Percentiles rank a stretch among this genome's conserved stretches.
Conservation (phyloP, 2,329 filamentous ascomycete species). For the Pyrenochaeta sp. region DNA sequence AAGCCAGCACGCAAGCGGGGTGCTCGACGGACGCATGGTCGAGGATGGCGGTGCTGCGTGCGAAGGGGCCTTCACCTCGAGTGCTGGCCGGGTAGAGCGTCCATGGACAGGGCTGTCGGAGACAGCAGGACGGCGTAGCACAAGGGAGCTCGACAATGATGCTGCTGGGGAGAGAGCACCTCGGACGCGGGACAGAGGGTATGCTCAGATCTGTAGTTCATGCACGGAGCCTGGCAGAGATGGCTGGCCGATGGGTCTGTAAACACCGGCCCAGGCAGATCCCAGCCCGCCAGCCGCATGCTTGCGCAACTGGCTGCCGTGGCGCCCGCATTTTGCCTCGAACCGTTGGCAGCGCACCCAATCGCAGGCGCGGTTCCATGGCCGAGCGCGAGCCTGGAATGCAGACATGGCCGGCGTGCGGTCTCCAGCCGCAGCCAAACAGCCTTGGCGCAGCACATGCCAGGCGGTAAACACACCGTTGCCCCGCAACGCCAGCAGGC, state of each 20-base stretch:
- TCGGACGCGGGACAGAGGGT: constrained; percentile 19
- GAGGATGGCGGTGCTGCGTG: constrained; percentile 5
- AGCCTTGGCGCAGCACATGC: constrained; percentile 16
- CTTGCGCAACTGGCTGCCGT: constrained; percentile 29
- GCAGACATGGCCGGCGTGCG: too few species aligned
- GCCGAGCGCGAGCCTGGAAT: constrained; percentile 19
- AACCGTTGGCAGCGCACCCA: constrained; percentile 20
- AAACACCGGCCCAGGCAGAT: constrained; percentile 41
- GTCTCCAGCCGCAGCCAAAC: constrained; percentile 9
- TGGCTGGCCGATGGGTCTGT: constrained; percentile 39
- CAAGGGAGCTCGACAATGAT: constrained; percentile 18
- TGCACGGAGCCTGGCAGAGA: constrained; percentile 34
- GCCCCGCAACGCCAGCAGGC: constrained; percentile 3
- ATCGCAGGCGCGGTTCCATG: constrained; percentile 8
- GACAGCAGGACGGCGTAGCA: constrained; percentile 18
- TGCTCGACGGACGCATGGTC: constrained; percentile 9
- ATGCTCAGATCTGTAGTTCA: constrained; percentile 43
- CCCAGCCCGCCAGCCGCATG: constrained; percentile 14
- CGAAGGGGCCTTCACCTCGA: constrained; percentile 32
- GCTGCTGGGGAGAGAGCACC: constrained; percentile 9
- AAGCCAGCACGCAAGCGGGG: constrained; percentile 9
- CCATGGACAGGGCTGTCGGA: constrained; percentile 24
- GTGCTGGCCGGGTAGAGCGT: constrained; percentile 13
- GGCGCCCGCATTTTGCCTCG: constrained; percentile 16
- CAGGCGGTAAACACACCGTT: constrained; percentile 17